phyloP scores from a whole-genome alignment of 352 stramenopile species.

The Phytophthora kernoviae region DNA sequence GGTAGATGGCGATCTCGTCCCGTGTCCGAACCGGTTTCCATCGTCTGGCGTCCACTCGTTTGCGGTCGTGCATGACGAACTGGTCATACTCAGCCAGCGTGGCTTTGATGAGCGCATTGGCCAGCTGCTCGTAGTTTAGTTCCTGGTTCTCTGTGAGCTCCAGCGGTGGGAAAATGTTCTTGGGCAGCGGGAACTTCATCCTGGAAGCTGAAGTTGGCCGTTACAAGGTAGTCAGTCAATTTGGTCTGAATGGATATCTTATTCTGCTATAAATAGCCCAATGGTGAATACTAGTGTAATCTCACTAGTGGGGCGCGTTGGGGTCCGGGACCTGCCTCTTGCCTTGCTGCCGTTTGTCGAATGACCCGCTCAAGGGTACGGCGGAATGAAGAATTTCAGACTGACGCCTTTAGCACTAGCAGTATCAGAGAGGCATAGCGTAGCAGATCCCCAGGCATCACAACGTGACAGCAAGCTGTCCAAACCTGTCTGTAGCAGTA shows the following conservation, averaged over 20 bases:
- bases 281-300: conserved; percentile 20
- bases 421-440: conserved; percentile 4
- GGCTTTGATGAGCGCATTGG: conserved; percentile 50
- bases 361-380: conserved; percentile 23
- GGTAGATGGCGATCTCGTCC: conserved; percentile 53
- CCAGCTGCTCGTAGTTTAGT: conserved; percentile 51
- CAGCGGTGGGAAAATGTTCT: conserved; percentile 50
- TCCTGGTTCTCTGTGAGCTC: conserved; percentile 47
- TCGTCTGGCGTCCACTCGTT: conserved; percentile 37
- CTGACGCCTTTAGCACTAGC: too few species aligned
- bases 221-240: conserved; percentile 18
- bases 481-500: too few species aligned
- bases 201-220: neutral
- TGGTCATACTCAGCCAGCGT: conserved; percentile 55
- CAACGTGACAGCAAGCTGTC: conserved; percentile 21
- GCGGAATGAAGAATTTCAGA: conserved; percentile 27
- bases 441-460: conserved; percentile 31
- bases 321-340: conserved; percentile 7
- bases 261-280: neutral
- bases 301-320: neutral
- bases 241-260: conserved; percentile 12
- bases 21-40: conserved; percentile 51
- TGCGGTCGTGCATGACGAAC: conserved; percentile 41
- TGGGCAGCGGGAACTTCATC: conserved; percentile 64
- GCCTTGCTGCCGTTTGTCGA: conserved; percentile 27